These are phyloP conservation scores for Stachybotrys elegans DNA, from an alignment of 2,329 filamentous ascomycete species.

Conservation along the genomic window DNA sequence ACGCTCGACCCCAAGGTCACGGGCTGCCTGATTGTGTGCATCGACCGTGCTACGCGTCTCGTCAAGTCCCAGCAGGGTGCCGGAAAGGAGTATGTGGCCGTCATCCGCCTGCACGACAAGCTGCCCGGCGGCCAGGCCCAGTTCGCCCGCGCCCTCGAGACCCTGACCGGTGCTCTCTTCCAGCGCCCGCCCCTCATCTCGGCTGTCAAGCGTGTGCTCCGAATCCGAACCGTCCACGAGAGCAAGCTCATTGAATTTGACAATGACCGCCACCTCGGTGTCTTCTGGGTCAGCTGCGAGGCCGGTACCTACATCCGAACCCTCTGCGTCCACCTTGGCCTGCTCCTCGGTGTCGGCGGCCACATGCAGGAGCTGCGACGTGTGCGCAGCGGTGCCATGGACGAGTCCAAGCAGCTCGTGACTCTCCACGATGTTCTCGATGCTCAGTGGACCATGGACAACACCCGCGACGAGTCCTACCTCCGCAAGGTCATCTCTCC, in stretches of 20 bases:
- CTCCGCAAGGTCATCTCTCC: conserved; percentile 87
- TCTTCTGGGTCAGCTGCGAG: conserved; percentile 99
- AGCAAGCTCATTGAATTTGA: conserved; percentile 97
- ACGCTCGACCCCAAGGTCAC: conserved; percentile 98
- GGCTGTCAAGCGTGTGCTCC: conserved; percentile 96
- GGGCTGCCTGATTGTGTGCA: conserved; percentile 88
- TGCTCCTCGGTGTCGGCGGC: conserved; percentile 73
- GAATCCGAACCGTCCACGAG: conserved; percentile 97
- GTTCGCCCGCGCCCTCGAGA: conserved; percentile 90
- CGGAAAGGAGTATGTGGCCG: conserved; percentile 97
- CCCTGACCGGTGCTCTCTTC: conserved; percentile 93
- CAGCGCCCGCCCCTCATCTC: conserved; percentile 89
- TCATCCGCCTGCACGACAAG: conserved; percentile 93
- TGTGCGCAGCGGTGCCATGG: conserved; percentile 92
- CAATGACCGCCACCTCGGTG: conserved; percentile 93
- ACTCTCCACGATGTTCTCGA: conserved; percentile 85
- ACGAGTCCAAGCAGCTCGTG: conserved; percentile 82
- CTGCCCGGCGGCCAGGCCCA: conserved; percentile 89
- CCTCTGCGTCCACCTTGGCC: conserved; percentile 87
- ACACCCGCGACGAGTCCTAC: conserved; percentile 90
- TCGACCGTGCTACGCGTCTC: conserved; percentile 93
- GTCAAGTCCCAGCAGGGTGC: conserved; percentile 99
- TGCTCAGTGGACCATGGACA: conserved; percentile 94
- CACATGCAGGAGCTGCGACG: conserved; percentile 98
- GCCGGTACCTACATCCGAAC: conserved; percentile 97